phyloP scores from a whole-genome alignment of 305 asterid species.

The Ilex paraguariensis region DNA sequence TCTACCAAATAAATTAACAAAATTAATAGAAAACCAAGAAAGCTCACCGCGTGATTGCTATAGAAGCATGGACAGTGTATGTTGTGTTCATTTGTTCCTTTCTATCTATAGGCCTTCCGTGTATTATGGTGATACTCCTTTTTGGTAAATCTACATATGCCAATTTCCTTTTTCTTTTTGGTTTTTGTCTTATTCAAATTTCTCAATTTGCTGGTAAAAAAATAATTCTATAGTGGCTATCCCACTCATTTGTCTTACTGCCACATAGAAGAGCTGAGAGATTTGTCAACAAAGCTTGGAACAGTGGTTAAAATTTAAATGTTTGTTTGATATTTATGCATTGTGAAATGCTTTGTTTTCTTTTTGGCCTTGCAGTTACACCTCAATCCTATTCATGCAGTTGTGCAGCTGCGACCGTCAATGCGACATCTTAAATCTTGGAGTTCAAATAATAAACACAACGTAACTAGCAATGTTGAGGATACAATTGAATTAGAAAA shows the following conservation, averaged over 20 bases:
- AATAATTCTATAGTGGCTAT: too few species aligned
- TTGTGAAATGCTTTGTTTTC: slow-evolving; percentile 9
- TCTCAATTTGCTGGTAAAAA: too few species aligned
- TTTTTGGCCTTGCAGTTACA: slow-evolving; percentile 62
- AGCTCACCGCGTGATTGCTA: too few species aligned
- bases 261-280: not conserved
- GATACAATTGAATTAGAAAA: slow-evolving; percentile 40
- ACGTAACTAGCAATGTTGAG: slow-evolving; percentile 24
- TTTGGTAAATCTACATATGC: not conserved
- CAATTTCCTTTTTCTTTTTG: too few species aligned
- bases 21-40: too few species aligned
- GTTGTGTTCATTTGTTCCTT: too few species aligned
- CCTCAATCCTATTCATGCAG: slow-evolving; percentile 78
- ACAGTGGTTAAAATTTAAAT: not conserved
- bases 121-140: not conserved
- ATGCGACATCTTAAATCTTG: slow-evolving; percentile 37
- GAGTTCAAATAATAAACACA: slow-evolving; percentile 35
- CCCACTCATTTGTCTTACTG: not conserved
- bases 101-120: too few species aligned
- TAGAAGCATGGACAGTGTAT: too few species aligned
- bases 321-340: slow-evolving; percentile 1
- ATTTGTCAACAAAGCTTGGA: not conserved
- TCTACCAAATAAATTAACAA: too few species aligned
- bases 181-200: too few species aligned
- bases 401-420: slow-evolving; percentile 88